These are phyloP conservation scores for Pugionium dolabratum DNA, from an alignment of 345 rosid species.

Conservation along the genomic window DNA sequence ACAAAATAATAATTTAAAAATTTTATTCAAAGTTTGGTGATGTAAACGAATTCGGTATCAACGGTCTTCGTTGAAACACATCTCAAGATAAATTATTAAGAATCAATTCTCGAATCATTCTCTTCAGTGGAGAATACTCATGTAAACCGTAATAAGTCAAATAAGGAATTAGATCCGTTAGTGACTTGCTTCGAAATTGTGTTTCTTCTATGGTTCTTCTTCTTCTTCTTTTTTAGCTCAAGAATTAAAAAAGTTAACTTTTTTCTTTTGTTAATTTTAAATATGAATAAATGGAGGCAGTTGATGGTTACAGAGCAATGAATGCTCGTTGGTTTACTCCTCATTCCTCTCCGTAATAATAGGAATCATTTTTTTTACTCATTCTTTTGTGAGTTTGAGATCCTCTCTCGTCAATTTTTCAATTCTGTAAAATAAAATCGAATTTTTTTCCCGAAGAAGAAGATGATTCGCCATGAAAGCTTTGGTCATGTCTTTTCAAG, in stretches of 20 bases:
- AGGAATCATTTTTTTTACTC: constrained; percentile 12
- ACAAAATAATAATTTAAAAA: no score
- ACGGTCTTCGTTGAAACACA: constrained; percentile 14
- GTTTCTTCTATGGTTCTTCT: not conserved
- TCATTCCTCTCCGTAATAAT: constrained; percentile 35
- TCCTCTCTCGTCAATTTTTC: constrained; percentile 15
- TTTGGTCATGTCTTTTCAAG: constrained; percentile 26
- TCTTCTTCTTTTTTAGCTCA: constrained; percentile 2
- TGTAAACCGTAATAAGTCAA: constrained; percentile 26
- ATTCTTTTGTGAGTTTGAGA: constrained; percentile 21
- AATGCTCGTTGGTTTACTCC: constrained; percentile 34
- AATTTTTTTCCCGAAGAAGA: not conserved
- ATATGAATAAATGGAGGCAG: constrained; percentile 8
- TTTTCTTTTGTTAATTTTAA: not conserved
- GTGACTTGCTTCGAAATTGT: constrained; percentile 14
- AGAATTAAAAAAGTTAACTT: not conserved
- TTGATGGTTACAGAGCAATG: constrained; percentile 32
- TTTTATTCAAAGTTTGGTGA: not conserved
- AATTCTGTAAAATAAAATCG: constrained; percentile 16
- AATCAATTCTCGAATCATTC: not conserved
- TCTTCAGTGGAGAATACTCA: constrained; percentile 34
- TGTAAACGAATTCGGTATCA: constrained; percentile 16
- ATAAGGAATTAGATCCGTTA: constrained; percentile 35
- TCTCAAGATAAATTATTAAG: not conserved
- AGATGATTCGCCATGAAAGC: constrained; percentile 26